These are phyloP conservation scores for Camellia sinensis DNA, from an alignment of 148 eudicot species.

Conservation along the genomic window DNA sequence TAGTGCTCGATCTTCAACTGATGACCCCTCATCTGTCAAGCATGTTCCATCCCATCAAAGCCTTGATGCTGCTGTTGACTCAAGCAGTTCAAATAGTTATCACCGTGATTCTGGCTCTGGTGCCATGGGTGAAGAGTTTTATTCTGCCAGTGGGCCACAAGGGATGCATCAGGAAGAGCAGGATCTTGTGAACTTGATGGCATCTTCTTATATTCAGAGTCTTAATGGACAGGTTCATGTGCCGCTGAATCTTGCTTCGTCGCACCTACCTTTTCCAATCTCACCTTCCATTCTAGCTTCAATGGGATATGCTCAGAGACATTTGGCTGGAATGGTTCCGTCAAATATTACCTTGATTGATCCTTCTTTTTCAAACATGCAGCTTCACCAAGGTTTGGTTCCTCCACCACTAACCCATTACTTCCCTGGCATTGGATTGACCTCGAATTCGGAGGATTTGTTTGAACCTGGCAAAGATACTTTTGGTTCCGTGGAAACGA, in stretches of 20 bases:
- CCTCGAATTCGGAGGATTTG: slow-evolving; percentile 37
- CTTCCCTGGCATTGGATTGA: slow-evolving; percentile 45
- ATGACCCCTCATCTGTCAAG: slow-evolving; percentile 35
- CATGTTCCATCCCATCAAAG: slow-evolving; percentile 32
- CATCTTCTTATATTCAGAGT: slow-evolving; percentile 49
- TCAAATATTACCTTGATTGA: slow-evolving; percentile 51
- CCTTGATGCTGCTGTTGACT: slow-evolving; percentile 33
- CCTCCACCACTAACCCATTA: slow-evolving; percentile 50
- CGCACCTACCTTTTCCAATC: slow-evolving; percentile 58
- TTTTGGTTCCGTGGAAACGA: slow-evolving; percentile 35
- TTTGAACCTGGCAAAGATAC: slow-evolving; percentile 42
- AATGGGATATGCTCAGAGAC: slow-evolving; percentile 59
- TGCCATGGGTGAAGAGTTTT: slow-evolving; percentile 35
- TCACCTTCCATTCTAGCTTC: slow-evolving; percentile 66
- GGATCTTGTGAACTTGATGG: slow-evolving; percentile 77
- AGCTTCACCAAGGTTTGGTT: slow-evolving; percentile 61
- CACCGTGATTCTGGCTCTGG: slow-evolving; percentile 33
- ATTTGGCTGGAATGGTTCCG: slow-evolving; percentile 56
- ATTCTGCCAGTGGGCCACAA: slow-evolving; percentile 38
- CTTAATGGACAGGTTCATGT: slow-evolving; percentile 53
- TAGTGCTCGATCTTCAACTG: slow-evolving; percentile 38
- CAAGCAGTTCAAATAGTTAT: slow-evolving; percentile 33
- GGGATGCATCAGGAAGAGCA: slow-evolving; percentile 76
- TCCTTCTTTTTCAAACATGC: slow-evolving; percentile 54
- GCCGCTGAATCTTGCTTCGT: slow-evolving; percentile 56